Conservation (phyloP, 73 alveolate genomes). For the Paramecium tetraurelia region DNA sequence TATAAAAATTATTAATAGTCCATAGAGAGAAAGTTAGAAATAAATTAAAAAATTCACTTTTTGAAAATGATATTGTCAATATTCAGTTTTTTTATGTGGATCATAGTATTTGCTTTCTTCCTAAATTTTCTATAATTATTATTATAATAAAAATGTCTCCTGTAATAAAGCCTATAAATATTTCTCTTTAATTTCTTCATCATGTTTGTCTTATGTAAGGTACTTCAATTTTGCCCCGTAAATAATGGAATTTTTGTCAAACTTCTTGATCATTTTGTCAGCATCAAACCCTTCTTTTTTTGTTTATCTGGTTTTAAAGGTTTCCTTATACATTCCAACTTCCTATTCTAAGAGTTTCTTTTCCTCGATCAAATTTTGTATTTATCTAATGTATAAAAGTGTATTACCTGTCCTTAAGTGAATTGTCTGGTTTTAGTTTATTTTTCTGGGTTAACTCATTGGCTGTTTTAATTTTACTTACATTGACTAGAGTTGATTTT, state of each 20-base stretch:
- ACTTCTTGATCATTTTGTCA: neutral
- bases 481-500: neutral
- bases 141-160: neutral
- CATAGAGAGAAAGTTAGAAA: neutral
- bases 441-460: neutral
- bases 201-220: neutral
- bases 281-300: neutral
- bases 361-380: constrained; percentile 20
- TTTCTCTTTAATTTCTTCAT: neutral
- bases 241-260: neutral
- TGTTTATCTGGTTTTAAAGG: neutral
- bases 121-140: neutral
- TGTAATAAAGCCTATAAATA: neutral
- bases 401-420: constrained; percentile 9
- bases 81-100: neutral
- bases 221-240: neutral
- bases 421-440: constrained; percentile 36
- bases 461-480: neutral
- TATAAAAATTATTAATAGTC: neutral
- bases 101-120: constrained; percentile 30
- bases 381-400: neutral
- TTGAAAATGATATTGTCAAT: neutral
- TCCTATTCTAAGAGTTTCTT: neutral
- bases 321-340: neutral
- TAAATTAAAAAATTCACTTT: neutral